These are phyloP conservation scores for Rosa lucieae DNA, from an alignment of 306 rosid species.

Conservation along the genomic window DNA sequence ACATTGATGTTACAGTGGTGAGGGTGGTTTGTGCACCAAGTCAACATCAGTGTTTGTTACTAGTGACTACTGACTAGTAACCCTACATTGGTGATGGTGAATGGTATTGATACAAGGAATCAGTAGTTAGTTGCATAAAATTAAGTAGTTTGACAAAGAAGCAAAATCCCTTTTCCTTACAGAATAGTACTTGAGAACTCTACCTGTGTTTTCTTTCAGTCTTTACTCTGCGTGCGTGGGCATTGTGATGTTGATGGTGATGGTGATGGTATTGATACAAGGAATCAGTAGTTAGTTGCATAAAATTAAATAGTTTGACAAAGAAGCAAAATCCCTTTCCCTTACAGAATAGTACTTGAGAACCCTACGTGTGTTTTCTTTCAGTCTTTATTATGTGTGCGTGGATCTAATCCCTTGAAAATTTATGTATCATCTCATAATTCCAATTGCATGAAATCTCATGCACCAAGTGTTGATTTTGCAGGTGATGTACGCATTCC, in stretches of 20 bases:
- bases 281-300: neutral
- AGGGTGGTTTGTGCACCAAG: neutral
- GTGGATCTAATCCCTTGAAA: neutral
- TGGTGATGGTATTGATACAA: neutral
- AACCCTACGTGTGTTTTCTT: neutral
- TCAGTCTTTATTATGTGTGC: neutral
- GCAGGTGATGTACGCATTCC: conserved; percentile 81
- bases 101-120: too few relatives aligned
- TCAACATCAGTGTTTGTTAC: neutral
- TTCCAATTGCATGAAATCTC: neutral
- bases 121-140: too few relatives aligned
- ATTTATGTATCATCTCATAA: neutral
- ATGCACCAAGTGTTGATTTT: conserved; percentile 21
- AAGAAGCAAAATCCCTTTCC: neutral
- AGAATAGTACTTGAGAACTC: too few relatives aligned
- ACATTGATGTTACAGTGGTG: neutral
- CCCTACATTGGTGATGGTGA: neutral
- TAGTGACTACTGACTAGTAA: neutral
- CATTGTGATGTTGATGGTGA: too few relatives aligned
- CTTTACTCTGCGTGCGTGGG: too few relatives aligned
- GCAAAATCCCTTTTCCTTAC: too few relatives aligned
- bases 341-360: neutral
- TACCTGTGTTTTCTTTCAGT: too few relatives aligned
- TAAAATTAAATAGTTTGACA: neutral
- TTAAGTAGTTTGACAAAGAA: too few relatives aligned